These are phyloP conservation scores for Hypericum androsaemum DNA, from an alignment of 345 rosid genomes.

Conservation along the genomic window DNA sequence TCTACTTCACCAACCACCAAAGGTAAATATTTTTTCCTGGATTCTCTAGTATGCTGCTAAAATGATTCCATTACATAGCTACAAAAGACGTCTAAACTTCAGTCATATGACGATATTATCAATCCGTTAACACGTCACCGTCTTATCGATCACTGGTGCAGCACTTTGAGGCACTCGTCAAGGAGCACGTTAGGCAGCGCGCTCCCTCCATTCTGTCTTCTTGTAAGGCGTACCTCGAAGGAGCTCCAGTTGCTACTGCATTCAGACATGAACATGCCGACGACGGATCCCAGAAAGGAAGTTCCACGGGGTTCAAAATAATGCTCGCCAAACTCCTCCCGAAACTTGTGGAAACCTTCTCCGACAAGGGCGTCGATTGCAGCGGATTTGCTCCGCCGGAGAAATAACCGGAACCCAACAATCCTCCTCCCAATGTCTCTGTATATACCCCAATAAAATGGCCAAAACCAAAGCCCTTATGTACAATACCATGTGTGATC, in stretches of 20 bases:
- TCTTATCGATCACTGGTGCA: constrained; percentile 18
- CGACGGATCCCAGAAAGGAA: constrained; percentile 30
- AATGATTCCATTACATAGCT: too few species aligned
- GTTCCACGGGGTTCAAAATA: constrained; percentile 86
- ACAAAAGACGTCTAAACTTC: too few species aligned
- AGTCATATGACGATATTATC: too few species aligned
- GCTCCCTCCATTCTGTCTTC: constrained; percentile 38
- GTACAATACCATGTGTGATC: too few species aligned
- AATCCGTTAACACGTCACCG: too few species aligned
- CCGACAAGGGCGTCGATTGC: constrained; percentile 58
- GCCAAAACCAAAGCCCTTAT: too few species aligned
- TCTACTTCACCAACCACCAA: constrained; percentile 56
- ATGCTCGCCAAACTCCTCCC: constrained; percentile 81
- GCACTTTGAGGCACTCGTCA: constrained; percentile 73
- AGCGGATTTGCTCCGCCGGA: constrained; percentile 26
- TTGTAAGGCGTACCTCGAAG: constrained; percentile 74
- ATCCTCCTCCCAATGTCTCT: too few species aligned
- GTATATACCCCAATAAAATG: too few species aligned
- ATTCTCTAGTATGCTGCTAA: background rate
- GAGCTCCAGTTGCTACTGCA: constrained; percentile 47
- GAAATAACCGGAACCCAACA: background rate
- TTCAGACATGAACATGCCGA: constrained; percentile 13
- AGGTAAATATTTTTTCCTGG: constrained; percentile 33
- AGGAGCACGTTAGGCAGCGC: constrained; percentile 52
- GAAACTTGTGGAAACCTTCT: constrained; percentile 66